Conservation (phyloP, 352 stramenopile species). For the Plasmopara muralis region DNA sequence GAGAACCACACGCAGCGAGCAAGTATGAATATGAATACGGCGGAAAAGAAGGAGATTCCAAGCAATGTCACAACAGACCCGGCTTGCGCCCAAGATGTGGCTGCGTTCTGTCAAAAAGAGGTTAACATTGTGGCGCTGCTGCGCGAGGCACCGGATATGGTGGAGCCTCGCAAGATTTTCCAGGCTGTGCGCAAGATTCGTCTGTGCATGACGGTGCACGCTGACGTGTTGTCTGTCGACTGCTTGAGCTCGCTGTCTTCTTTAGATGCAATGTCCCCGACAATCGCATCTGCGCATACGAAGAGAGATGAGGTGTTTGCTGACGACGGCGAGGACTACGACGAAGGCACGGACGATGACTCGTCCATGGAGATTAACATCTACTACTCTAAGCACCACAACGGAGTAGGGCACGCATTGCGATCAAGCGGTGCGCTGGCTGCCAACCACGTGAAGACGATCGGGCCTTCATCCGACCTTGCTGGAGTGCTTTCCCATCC, state of each 20-base stretch:
- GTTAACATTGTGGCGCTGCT: slow-evolving; percentile 47
- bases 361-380: slow-evolving; percentile 55
- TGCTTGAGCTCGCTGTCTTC: slow-evolving; percentile 43
- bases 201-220: slow-evolving; percentile 46
- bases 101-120: slow-evolving; percentile 38
- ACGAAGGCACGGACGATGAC: slow-evolving; percentile 29
- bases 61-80: slow-evolving; percentile 7
- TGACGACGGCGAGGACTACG: slow-evolving; percentile 1
- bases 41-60: background rate
- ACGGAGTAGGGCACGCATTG: slow-evolving; percentile 25
- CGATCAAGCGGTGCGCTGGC: slow-evolving; percentile 20
- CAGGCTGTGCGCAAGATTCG: slow-evolving; percentile 40
- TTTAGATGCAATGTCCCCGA: slow-evolving; percentile 10
- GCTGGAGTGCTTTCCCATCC: slow-evolving; percentile 22
- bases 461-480: slow-evolving; percentile 13
- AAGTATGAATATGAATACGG: background rate
- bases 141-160: slow-evolving; percentile 20
- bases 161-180: slow-evolving; percentile 31
- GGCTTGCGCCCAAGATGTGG: slow-evolving; percentile 36
- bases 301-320: slow-evolving; percentile 6
- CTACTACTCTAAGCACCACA: slow-evolving; percentile 49
- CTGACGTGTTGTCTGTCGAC: slow-evolving; percentile 42
- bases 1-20: no score
- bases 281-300: slow-evolving; percentile 12
- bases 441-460: slow-evolving; percentile 25